phyloP scores from a whole-genome alignment of 805 yeast genomes.

The Candida qinlingensis region DNA sequence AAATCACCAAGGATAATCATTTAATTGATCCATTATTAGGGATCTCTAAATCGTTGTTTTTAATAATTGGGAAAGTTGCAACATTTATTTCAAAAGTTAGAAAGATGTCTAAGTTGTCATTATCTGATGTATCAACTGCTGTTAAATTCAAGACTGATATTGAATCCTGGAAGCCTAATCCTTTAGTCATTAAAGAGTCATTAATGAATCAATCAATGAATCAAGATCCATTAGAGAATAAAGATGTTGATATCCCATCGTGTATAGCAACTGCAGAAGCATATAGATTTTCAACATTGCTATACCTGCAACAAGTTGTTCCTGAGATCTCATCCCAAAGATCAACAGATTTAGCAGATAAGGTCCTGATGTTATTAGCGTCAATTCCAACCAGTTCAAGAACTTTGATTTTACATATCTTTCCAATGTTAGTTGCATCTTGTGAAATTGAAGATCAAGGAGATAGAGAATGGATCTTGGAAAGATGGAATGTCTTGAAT shows the following conservation, averaged over 20 bases:
- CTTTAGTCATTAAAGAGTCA: conserved; percentile 33
- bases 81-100: conserved; percentile 47
- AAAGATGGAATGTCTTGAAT: conserved; percentile 50
- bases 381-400: conserved; percentile 57
- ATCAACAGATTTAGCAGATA: conserved; percentile 53
- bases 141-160: conserved; percentile 48
- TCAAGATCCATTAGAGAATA: background rate
- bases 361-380: conserved; percentile 53
- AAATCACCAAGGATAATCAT: conserved; percentile 2
- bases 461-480: conserved; percentile 56
- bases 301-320: conserved; percentile 64
- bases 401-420: conserved; percentile 54
- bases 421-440: conserved; percentile 58
- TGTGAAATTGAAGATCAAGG: conserved; percentile 58
- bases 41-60: conserved; percentile 58
- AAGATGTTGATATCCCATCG: conserved; percentile 46
- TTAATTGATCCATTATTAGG: conserved; percentile 61
- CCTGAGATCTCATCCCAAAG: conserved; percentile 58
- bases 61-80: conserved; percentile 61
- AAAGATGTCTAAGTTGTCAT: conserved; percentile 34
- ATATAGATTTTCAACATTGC: conserved; percentile 51
- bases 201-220: conserved; percentile 17
- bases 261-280: conserved; percentile 70
- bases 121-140: conserved; percentile 47
- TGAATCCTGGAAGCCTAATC: conserved; percentile 51